A percentile compares a stretch with the other conserved stretches of the same genome.
phyloP scores from a whole-genome alignment of 345 rosid species.

The Eucalyptus microcorys region DNA sequence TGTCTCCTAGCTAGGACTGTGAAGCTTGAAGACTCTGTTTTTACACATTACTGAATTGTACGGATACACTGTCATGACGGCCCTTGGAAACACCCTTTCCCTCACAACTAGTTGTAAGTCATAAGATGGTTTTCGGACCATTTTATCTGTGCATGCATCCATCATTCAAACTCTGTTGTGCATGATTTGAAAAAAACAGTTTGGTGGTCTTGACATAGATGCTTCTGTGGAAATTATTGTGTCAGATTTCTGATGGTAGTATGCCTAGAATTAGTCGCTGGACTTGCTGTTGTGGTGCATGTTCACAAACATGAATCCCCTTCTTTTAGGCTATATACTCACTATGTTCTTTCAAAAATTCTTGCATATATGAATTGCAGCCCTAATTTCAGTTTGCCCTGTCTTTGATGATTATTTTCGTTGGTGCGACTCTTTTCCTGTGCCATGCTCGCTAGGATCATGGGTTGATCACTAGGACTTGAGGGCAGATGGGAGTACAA shows the following conservation, averaged over 20 bases:
- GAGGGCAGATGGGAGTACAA: neutral
- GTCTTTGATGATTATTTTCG: neutral
- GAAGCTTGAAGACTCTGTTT: neutral
- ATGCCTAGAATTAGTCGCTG: neutral
- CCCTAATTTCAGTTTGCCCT: neutral
- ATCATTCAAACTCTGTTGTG: neutral
- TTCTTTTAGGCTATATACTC: neutral
- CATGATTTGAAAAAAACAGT: neutral
- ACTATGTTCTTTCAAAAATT: neutral
- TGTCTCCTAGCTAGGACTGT: neutral
- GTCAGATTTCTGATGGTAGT: neutral
- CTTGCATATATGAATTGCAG: neutral
- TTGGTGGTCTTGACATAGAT: neutral
- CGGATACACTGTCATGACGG: neutral
- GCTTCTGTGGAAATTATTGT: neutral
- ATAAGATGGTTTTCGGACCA: neutral
- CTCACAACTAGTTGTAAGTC: neutral
- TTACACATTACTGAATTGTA: neutral
- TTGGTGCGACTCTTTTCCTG: neutral
- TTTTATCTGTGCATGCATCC: neutral
- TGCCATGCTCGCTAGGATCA: neutral
- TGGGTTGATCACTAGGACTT: neutral
- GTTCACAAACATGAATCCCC: neutral
- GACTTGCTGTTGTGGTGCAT: neutral
- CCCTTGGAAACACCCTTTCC: neutral